These are phyloP conservation scores for Entonaema liquescens DNA, from an alignment of 495 filamentous ascomycete species.

Conservation along the genomic window DNA sequence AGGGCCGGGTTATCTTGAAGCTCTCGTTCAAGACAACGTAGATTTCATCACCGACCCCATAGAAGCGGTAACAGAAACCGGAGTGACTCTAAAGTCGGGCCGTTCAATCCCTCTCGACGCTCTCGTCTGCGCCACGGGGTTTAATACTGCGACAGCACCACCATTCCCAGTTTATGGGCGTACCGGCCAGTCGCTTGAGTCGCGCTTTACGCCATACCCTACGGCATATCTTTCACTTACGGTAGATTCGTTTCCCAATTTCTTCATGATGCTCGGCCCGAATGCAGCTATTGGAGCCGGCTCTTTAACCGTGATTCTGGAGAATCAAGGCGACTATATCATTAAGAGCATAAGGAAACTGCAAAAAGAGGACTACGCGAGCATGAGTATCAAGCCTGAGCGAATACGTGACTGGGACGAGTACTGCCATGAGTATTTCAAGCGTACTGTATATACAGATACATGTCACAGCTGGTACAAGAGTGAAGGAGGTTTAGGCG, in stretches of 20 bases:
- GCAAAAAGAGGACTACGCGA: conserved; percentile 71
- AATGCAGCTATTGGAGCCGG: conserved; percentile 67
- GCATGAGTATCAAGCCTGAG: conserved; percentile 60
- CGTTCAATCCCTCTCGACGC: conserved; percentile 57
- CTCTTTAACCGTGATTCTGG: conserved; percentile 62
- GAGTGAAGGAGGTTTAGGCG: conserved; percentile 42
- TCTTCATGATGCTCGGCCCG: conserved; percentile 68
- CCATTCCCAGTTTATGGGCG: conserved; percentile 68
- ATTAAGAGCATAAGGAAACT: conserved; percentile 71
- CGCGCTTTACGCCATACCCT: conserved; percentile 60
- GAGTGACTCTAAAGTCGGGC: conserved; percentile 59
- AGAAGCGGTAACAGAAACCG: conserved; percentile 58
- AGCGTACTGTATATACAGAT: conserved; percentile 69
- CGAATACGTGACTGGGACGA: conserved; percentile 68
- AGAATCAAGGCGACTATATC: conserved; percentile 68
- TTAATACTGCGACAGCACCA: conserved; percentile 65
- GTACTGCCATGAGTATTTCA: conserved; percentile 70
- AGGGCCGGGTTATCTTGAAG: conserved; percentile 75
- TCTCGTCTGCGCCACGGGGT: conserved; percentile 75
- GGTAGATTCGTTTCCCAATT: conserved; percentile 73
- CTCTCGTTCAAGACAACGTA: conserved; percentile 69
- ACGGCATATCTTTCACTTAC: conserved; percentile 71
- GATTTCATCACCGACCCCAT: conserved; percentile 65
- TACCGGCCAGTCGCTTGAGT: conserved; percentile 56
- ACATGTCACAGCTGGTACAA: conserved; percentile 80